Base-by-base conservation (phyloP, 305 asterid species). In the Fraxinus ornus region DNA sequence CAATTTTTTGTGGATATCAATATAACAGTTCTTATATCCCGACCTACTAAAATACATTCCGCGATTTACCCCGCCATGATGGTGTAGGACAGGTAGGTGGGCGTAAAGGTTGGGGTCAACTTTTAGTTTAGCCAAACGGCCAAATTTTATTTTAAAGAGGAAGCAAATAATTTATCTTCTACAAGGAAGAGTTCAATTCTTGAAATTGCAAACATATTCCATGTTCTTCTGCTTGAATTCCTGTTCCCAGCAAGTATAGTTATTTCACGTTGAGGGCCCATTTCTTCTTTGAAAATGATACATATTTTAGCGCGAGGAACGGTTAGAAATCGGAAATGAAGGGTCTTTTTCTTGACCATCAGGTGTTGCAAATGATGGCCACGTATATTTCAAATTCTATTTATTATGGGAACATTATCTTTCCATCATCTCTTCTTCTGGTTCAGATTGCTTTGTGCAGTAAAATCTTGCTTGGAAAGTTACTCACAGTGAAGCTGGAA, bases 361-460 rank as follows among this genome's bases (percentile, higher is more conserved):
- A 75, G 82, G 71, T 76, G 81, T 79, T 76, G 49, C 82, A 76
- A 86, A 84, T 80, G 82, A 77, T 76, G 90, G 88, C 88, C 90
- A 87, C 90, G 84, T 83, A 88, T 77, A 8, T 70, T 55, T 55
- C 62, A n/a, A 55, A 55, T 55, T 19, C 24, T 55, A 55, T 55
- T 17, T 55, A 55, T 55, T 5, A n/a, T n/a, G 90, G 87, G 94
- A 83, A 92, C 95, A 83, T 83, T 86, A 90, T 92, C 89, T 79
- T 68, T 72, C 88, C 86, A 68, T 87, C 85, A 94, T 89, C 97
- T 82, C 70, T 80, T 81, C 80, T 77, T 84, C 88, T 87, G 82
- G 83, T 78, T 80, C 84, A 72, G 24, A 78, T 82, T 52, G 19
- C 30, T 78, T 79, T 52, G 74, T 44, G 66, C 83, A 64, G 26